Evolutionary conservation across 2,329 filamentous ascomycete genomes (phyloP).

Genomic region (Cytospora schulzeri): DNA sequence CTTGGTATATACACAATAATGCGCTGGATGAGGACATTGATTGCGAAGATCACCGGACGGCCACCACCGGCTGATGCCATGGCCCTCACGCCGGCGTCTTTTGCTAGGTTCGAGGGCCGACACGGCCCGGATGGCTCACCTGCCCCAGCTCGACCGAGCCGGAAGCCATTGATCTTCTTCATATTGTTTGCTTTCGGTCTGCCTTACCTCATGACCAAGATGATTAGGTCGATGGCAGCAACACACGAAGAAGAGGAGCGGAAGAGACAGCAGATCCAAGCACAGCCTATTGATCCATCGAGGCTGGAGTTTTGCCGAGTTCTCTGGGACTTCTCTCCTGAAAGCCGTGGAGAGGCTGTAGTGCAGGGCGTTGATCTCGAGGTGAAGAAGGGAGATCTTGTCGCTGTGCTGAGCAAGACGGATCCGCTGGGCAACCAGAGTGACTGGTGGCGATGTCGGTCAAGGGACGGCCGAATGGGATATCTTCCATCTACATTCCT

Average conservation of each 20-base stretch:
- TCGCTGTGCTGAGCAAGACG: conserved; percentile 88
- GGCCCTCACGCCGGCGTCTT: conserved; percentile 85
- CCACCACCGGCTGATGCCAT: conserved; percentile 86
- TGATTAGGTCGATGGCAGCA: conserved; percentile 82
- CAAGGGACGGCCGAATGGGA: conserved; percentile 84
- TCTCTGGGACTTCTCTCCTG: conserved; percentile 90
- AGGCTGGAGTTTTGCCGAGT: conserved; percentile 97
- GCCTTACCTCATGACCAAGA: conserved; percentile 95
- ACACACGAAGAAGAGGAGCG: conserved; percentile 83
- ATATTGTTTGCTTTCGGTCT: conserved; percentile 90
- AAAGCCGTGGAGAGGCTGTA: conserved; percentile 58
- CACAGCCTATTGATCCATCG: conserved; percentile 72
- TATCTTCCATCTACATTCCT: conserved; percentile 92
- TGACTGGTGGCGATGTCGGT: conserved; percentile 96
- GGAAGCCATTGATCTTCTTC: conserved; percentile 96
- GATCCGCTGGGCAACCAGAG: conserved; percentile 90
- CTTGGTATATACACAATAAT: conserved; percentile 94
- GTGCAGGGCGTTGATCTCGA: conserved; percentile 80
- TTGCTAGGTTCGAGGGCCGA: conserved; percentile 84
- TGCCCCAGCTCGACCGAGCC: conserved; percentile 71
- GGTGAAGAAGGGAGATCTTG: conserved; percentile 92
- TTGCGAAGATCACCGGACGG: conserved; percentile 90
- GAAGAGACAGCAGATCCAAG: conserved; percentile 51
- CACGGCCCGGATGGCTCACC: conserved; percentile 62
- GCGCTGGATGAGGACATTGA: conserved; percentile 88